Base-by-base conservation (phyloP, 2,329 filamentous ascomycete species). In the Fusarium haematococcum region DNA sequence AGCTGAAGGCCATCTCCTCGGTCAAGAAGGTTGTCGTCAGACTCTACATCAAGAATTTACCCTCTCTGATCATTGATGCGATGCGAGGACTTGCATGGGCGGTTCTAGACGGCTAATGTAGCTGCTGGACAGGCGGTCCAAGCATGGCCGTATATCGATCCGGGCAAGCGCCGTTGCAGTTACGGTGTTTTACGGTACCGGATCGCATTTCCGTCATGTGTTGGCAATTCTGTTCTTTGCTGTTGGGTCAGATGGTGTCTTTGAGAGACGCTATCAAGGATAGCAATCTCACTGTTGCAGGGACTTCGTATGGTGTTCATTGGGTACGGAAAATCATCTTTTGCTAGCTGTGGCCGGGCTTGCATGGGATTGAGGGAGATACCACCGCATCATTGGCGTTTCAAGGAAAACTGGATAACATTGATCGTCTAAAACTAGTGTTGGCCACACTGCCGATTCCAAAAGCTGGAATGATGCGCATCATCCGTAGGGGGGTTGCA, bases 401-500 rank as follows among this genome's bases (percentile, higher is more conserved):
- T 54, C 11, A 54, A 5, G 50, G 32, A 3, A 41, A 39, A 30
- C 10, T 20, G 2, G 56, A 41, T 41, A 59, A 8, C 56, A 37
- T 39, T 27, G 56, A 59, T 39, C 56, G 69, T 35, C 69, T 69
- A 30, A 63, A 72, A 18, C 60, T 63, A 4, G 69, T 72, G 5
- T 70, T 72, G 8, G 64, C 69, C 10, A 72, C 65, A n/a, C 59
- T 70, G 0, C 69, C 69, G 6, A 72, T 50, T 8, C 69, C 67
- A 56, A 72, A 72, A 3, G 62, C 67, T 0, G 69, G 69, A 20
- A 72, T 52, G 7, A 70, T 56, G 13, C 69, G 33, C 16, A 65
- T 56, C 69, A 72, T 70, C 25, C 69, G 54, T 35, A 72, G 39
- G 18, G 69, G 64, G 4, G 68, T 69, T 43, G 69, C 69, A n/a